Evolutionary conservation across 2,329 filamentous ascomycete species (phyloP), one percentile per base, ranked within the genome.

Genomic region (Penicillium expansum): DNA sequence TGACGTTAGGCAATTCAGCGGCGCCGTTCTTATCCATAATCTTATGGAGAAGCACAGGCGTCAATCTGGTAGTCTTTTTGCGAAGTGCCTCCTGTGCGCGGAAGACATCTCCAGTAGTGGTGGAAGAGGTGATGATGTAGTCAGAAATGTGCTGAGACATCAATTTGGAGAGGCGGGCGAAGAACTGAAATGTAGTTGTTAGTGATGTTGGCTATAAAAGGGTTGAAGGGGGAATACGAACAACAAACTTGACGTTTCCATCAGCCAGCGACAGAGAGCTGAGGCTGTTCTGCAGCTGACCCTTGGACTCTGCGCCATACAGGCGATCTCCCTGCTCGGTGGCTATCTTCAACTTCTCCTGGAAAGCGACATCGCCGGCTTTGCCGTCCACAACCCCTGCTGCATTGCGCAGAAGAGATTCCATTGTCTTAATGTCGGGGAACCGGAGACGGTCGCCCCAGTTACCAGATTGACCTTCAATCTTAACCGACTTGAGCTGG

Each of bases 131-230:
- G 59, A 95, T 82, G 63, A 83, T 82, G 45, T 84, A 79, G 74
- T 97, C 93, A 16, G 89, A 80, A 62, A 96, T 80, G 57, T 85
- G 83, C 59, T 86, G 84, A 59, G 91, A 90, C n/a, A 88, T 92
- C 58, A 96, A 80, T 72, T 94, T 89, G 72, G 88, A 85, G 59
- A 92, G 78, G 57, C 91, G 87, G 77, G 96, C 96, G 67, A 87
- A 78, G 62, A 94, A 82, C 92, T 97, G 27, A 32, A 22, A 32
- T 16, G n/a, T 6, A 24, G 30, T 13, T 27, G 44, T 62, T 62
- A 61, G 60, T 53, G 24, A 53, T 20, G 39, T 44, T 44, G 32
- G 47, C 24, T 16, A 30, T n/a, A 3, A 43, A 43, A 55, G 47
- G 18, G 3, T 10, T 33, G 42, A 9, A 47, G 10, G 37, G 8